These are phyloP conservation scores for Russula earlei DNA, from an alignment of 768 basidiomycete species.

Conservation along the genomic window DNA sequence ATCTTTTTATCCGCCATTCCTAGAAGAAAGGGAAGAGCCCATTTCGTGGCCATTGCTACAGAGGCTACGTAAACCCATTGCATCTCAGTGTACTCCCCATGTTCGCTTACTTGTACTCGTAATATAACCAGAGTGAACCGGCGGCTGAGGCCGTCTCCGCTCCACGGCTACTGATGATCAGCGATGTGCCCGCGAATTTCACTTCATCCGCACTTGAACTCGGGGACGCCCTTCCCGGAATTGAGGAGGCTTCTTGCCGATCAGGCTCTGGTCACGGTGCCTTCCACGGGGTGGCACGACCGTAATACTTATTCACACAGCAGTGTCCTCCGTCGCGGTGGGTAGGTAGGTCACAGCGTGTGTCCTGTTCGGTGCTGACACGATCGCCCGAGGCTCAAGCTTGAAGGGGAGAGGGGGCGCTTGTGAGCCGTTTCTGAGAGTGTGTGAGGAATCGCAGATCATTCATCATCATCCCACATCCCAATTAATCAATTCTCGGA, in stretches of 20 bases:
- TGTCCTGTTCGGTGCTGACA: neutral
- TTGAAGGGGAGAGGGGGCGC: neutral
- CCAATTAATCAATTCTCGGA: conserved; percentile 16
- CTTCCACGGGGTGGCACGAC: neutral
- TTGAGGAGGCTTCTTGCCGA: conserved; percentile 12
- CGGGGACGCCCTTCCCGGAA: conserved; percentile 7
- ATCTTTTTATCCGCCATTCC: conserved; percentile 2
- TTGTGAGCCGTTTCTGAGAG: neutral
- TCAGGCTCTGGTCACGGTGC: conserved; percentile 8
- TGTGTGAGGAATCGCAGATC: conserved; percentile 6
- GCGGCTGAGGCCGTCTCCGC: conserved; percentile 4
- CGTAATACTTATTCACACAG: neutral
- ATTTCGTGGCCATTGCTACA: conserved; percentile 10
- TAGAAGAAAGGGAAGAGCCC: conserved; percentile 7
- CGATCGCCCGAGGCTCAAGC: neutral
- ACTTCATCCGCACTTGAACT: neutral
- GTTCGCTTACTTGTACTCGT: conserved; percentile 18
- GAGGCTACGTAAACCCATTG: conserved; percentile 18
- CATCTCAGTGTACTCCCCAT: conserved; percentile 13
- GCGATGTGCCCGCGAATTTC: conserved; percentile 6
- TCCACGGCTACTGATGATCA: conserved; percentile 13
- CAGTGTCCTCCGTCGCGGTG: neutral
- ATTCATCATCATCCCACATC: no score
- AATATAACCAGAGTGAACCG: conserved; percentile 18
- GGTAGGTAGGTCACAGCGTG: neutral